phyloP scores from a whole-genome alignment of 2,329 filamentous ascomycete species.

The Curvularia sp. region DNA sequence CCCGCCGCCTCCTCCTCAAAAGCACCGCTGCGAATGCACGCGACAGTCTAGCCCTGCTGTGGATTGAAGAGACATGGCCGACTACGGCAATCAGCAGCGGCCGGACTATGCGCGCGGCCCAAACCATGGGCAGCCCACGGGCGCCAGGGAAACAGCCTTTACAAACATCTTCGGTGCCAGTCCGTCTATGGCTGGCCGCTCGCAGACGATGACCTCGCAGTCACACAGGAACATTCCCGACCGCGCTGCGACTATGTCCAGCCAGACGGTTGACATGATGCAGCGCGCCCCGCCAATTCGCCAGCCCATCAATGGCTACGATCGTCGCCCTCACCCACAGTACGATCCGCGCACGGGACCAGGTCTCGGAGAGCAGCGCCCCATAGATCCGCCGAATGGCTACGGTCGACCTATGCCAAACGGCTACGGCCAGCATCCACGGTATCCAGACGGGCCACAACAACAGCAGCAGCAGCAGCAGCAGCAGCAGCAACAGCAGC shows the following conservation, averaged over 20 bases:
- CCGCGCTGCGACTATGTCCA: conserved; percentile 74
- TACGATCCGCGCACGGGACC: conserved; percentile 39
- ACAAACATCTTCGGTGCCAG: conserved; percentile 95
- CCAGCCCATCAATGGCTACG: conserved; percentile 55
- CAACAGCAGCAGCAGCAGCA: conserved; percentile 24
- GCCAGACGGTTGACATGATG: conserved; percentile 60
- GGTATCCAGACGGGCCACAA: conserved; percentile 43
- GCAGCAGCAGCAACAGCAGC: conserved; percentile 19
- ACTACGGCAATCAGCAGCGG: conserved; percentile 68
- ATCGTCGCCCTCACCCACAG: conserved; percentile 43
- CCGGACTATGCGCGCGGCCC: conserved; percentile 63
- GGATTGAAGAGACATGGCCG: conserved; percentile 61
- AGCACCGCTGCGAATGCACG: conserved; percentile 36
- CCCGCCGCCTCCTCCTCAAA: conserved; percentile 6
- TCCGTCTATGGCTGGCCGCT: conserved; percentile 75
- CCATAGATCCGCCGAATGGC: conserved; percentile 36
- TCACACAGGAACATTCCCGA: conserved; percentile 68
- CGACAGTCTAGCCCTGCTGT: conserved; percentile 20
- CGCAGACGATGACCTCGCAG: conserved; percentile 92
- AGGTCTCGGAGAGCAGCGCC: conserved; percentile 39
- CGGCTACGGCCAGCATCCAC: conserved; percentile 50
- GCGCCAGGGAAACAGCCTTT: conserved; percentile 91
- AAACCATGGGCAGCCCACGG: conserved; percentile 61
- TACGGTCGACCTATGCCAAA: conserved; percentile 47
- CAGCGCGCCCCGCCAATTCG: conserved; percentile 70